Base-by-base conservation (phyloP, 495 filamentous ascomycete genomes). In the Jackrogersella minutella region DNA sequence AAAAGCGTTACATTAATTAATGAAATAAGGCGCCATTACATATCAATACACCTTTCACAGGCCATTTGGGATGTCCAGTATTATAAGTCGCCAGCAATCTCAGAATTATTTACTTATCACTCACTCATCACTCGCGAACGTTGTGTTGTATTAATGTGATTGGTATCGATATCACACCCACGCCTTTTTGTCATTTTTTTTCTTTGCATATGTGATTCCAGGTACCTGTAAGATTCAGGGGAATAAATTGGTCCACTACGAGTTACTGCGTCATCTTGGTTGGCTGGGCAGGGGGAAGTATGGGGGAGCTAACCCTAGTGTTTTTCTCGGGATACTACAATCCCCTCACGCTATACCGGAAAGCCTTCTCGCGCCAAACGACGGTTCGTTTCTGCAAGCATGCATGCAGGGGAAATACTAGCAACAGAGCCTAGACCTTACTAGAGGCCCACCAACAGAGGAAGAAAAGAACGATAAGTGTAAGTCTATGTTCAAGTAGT, bases 291-390 rank as follows among this genome's bases (percentile, higher is more conserved):
- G 41, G 16, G 39, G n/a, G 60, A 41, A 37, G 16, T 41, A 21
- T 43, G 43, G 41, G 52, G 52, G 41, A 58, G 28, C 40, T 47
- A 47, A 24, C 8, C 16, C 19, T 46, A 47, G 49, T 10, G 30
- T 14, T 11, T 30, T 26, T 19, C 24, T 10, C n/a, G 39, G 14
- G 37, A 64, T 51, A 33, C 52, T 31, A 49, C 41, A 43, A 34
- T 41, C 61, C 47, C 61, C 51, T 64, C 61, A 57, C 61, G 44
- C 61, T 64, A 64, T 47, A 24, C 52, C 19, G 16, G 16, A 57
- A 51, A 17, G 3, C 41, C 1, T 41, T 16, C 40, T 57, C 34
- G 34, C 44, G 26, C 51, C 31, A 31, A 43, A 64, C 52, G 21
- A 16, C 31, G 47, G 21, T 33, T 21, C n/a, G 16, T 64, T 47